Conservation (phyloP, 306 rosid species). For the Rosa rugosa region DNA sequence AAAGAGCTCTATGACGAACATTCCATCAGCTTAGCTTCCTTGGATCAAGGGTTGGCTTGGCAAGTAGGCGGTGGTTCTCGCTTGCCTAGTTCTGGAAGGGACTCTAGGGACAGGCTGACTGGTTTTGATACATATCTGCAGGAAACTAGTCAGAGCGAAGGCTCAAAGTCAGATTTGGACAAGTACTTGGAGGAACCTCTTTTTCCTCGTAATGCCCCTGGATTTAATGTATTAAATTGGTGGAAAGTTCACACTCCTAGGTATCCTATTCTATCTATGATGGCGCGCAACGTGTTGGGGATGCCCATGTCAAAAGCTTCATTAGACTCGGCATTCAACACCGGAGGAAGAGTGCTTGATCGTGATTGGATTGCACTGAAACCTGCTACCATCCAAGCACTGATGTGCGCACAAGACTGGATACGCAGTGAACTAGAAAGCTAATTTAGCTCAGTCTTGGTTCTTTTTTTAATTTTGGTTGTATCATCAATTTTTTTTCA, state of each 20-base stretch:
- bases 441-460: conserved; percentile 19
- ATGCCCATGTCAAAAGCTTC: conserved; percentile 77
- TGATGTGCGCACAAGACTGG: conserved; percentile 98
- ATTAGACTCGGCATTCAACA: conserved; percentile 55
- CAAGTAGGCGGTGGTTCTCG: conserved; percentile 59
- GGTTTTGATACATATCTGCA: conserved; percentile 92
- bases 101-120: conserved; percentile 77
- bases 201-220: conserved; percentile 74
- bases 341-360: conserved; percentile 57
- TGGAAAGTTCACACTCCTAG: conserved; percentile 98
- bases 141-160: conserved; percentile 78
- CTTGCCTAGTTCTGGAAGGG: conserved; percentile 54
- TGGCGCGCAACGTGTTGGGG: conserved; percentile 91
- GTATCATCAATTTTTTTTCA: not conserved
- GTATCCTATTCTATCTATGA: conserved; percentile 91
- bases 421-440: conserved; percentile 89
- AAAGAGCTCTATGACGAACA: conserved; percentile 84
- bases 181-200: conserved; percentile 96
- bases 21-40: conserved; percentile 73
- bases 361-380: conserved; percentile 75
- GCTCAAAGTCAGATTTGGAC: conserved; percentile 79
- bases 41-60: conserved; percentile 78
- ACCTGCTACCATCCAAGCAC: conserved; percentile 75
- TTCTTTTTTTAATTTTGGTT: not conserved
- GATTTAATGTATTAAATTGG: conserved; percentile 83